Percentiles rank a stretch among this genome's conserved stretches.
These are phyloP conservation scores for Aspergillus amoenus DNA, from an alignment of 2,329 filamentous ascomycete species.

Conservation along the genomic window DNA sequence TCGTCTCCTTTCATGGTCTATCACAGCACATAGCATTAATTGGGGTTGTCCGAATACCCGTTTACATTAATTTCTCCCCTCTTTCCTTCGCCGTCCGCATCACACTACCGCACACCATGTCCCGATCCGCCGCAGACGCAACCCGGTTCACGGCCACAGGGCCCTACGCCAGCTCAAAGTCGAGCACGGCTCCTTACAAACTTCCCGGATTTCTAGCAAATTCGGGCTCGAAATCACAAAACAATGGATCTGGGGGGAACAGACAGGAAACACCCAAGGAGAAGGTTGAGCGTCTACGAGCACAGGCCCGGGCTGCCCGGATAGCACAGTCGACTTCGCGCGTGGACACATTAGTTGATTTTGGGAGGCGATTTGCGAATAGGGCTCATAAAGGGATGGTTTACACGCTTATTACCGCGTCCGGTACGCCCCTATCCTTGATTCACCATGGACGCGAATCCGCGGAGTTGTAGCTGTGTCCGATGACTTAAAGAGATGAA, in stretches of 20 bases:
- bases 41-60: neutral
- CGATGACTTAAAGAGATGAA: neutral
- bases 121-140: constrained; percentile 49
- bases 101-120: constrained; percentile 32
- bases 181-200: constrained; percentile 32
- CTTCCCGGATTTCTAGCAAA: constrained; percentile 29
- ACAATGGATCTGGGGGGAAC: constrained; percentile 24
- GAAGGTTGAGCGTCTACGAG: constrained; percentile 66
- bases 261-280: constrained; percentile 64
- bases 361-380: constrained; percentile 59
- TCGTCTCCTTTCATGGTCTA: neutral
- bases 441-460: neutral
- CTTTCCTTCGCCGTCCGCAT: neutral
- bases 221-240: constrained; percentile 12
- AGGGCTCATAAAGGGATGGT: constrained; percentile 61
- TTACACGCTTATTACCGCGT: constrained; percentile 60
- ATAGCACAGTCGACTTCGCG: constrained; percentile 57
- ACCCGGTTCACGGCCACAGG: constrained; percentile 53
- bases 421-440: constrained; percentile 47
- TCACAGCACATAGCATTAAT: neutral
- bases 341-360: constrained; percentile 55
- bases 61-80: neutral
- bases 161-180: constrained; percentile 48
- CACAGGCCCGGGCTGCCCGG: constrained; percentile 66
- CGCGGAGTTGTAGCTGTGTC: neutral